Conservation (phyloP, 2,329 filamentous ascomycete genomes). For the Xylaria multiplex region DNA sequence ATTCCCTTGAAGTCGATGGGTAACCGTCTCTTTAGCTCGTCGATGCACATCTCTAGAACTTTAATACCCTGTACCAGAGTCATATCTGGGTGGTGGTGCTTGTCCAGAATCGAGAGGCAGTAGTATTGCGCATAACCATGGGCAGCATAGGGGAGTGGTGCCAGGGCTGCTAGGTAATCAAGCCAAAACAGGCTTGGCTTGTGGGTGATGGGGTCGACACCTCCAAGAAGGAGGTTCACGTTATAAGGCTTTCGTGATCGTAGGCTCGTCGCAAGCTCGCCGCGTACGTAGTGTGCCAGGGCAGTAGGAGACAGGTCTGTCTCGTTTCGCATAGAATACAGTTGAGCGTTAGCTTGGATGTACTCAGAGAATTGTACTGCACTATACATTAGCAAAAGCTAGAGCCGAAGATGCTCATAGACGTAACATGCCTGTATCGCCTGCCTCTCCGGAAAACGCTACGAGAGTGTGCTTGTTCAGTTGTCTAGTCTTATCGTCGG, state of each 20-base stretch:
- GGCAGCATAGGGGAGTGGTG: conserved; percentile 90
- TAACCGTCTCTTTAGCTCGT: conserved; percentile 95
- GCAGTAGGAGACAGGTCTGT: conserved; percentile 89
- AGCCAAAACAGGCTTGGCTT: conserved; percentile 96
- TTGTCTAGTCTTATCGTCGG: conserved; percentile 93
- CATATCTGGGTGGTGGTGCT: conserved; percentile 97
- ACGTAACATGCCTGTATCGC: conserved; percentile 79
- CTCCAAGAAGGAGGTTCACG: conserved; percentile 94
- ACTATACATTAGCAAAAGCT: conserved; percentile 33
- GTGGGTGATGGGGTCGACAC: conserved; percentile 89
- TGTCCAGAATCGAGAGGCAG: conserved; percentile 96
- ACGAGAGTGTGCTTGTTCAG: conserved; percentile 95
- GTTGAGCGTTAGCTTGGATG: conserved; percentile 97
- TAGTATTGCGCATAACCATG: conserved; percentile 99
- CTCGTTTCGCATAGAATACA: conserved; percentile 98
- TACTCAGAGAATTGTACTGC: conserved; percentile 98
- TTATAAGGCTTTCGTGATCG: conserved; percentile 94
- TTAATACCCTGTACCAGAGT: conserved; percentile 88
- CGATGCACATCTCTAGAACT: conserved; percentile 92
- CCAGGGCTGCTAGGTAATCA: conserved; percentile 92
- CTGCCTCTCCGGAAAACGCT: conserved; percentile 94
- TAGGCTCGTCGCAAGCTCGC: conserved; percentile 89
- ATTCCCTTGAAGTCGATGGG: conserved; percentile 99
- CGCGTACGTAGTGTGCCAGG: conserved; percentile 91
- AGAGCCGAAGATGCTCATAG: background rate